Conservation (phyloP, 352 stramenopile genomes). For the Globisporangium polare region DNA sequence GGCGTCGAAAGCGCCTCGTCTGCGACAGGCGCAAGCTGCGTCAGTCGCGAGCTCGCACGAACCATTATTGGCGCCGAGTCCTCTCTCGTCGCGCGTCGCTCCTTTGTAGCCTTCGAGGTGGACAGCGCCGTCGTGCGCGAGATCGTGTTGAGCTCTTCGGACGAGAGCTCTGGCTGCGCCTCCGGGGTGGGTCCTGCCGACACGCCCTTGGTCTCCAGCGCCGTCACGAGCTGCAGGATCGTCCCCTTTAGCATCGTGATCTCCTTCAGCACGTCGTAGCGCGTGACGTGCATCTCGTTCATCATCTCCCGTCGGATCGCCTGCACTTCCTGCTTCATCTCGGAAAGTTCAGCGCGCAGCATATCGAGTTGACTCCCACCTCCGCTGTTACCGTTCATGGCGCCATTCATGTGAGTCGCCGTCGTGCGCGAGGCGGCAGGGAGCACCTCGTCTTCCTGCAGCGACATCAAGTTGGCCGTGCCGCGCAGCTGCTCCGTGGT, state of each 20-base stretch:
- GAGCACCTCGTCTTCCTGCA: conserved; percentile 59
- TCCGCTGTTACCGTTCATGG: conserved; percentile 14
- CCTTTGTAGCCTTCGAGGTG: conserved; percentile 43
- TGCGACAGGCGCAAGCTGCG: conserved; percentile 59
- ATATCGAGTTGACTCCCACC: conserved; percentile 22
- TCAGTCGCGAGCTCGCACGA: conserved; percentile 38
- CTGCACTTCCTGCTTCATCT: conserved; percentile 66
- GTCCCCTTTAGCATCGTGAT: conserved; percentile 73
- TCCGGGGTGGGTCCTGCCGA: conserved; percentile 8
- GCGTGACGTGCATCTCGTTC: conserved; percentile 78
- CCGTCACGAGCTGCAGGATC: conserved; percentile 54
- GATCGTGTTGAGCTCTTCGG: conserved; percentile 38
- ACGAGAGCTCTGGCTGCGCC: conserved; percentile 27
- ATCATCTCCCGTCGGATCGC: conserved; percentile 74
- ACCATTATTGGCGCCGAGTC: conserved; percentile 20
- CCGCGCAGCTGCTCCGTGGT: conserved; percentile 57
- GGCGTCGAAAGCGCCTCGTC: conserved; percentile 67
- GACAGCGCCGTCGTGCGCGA: conserved; percentile 42
- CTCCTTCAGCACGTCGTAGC: conserved; percentile 86
- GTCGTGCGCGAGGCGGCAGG: conserved; percentile 16
- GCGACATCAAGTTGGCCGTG: conserved; percentile 37
- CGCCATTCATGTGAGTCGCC: background rate
- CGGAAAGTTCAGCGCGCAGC: conserved; percentile 47
- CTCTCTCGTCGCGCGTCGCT: conserved; percentile 42
- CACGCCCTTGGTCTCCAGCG: conserved; percentile 26